Percentiles rank a stretch among this genome's conserved stretches.
These are phyloP conservation scores for Thelonectria rubi DNA, from an alignment of 2,329 filamentous ascomycete genomes.

Conservation along the genomic window DNA sequence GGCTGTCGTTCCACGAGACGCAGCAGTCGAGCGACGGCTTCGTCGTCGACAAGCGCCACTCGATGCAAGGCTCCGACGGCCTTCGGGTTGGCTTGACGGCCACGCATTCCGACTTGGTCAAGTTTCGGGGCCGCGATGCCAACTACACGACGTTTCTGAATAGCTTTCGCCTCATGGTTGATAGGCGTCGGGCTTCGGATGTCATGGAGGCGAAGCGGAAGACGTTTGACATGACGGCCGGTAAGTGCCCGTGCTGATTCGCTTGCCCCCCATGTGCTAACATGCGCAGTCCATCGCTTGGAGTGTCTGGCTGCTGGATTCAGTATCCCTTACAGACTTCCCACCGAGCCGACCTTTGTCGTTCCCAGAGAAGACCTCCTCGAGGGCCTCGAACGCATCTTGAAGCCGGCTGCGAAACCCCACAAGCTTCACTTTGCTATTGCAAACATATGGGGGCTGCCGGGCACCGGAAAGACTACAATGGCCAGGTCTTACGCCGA, in stretches of 20 bases:
- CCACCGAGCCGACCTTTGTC: constrained; percentile 11
- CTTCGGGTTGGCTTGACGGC: constrained; percentile 18
- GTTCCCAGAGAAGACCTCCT: constrained; percentile 14
- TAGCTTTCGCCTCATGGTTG: constrained; percentile 15
- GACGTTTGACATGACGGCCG: constrained; percentile 20
- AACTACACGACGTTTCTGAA: constrained; percentile 18
- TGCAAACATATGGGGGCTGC: constrained; percentile 20
- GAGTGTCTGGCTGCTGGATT: constrained; percentile 20
- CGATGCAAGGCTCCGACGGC: constrained; percentile 22
- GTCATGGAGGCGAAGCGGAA: constrained; percentile 18
- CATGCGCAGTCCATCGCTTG: constrained; percentile 14
- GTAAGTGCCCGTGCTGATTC: not conserved
- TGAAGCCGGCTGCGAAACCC: constrained; percentile 1
- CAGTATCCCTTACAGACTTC: constrained; percentile 16
- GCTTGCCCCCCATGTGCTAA: not conserved
- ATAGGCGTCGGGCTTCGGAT: constrained; percentile 10
- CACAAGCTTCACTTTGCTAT: constrained; percentile 21
- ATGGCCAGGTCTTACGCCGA: constrained; percentile 19
- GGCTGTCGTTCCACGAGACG: constrained; percentile 22
- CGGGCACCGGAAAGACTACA: constrained; percentile 24
- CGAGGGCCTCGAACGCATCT: not conserved
- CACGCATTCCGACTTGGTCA: constrained; percentile 22
- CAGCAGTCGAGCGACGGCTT: constrained; percentile 18
- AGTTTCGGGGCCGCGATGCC: constrained; percentile 22
- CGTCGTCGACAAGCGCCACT: constrained; percentile 22